Conservation (phyloP, 169 alveolate genomes). For the Eimeria mitis region DNA sequence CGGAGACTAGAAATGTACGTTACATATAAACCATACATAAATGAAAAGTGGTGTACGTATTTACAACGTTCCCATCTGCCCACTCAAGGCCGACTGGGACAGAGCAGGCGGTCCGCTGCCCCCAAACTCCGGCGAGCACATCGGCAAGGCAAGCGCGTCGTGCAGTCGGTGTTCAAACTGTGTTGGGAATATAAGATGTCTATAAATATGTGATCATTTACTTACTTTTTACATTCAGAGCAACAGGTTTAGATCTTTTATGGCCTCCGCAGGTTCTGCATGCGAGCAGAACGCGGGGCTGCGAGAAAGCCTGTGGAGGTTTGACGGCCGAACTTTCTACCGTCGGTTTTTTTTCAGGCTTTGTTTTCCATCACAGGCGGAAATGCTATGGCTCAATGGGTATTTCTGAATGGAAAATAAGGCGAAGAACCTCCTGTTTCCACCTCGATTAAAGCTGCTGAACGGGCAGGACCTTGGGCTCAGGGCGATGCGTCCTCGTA, state of each 20-base stretch:
- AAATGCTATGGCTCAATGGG: not conserved
- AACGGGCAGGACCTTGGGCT: not conserved
- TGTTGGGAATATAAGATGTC: not conserved
- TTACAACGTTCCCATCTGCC: not conserved
- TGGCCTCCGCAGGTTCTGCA: not conserved
- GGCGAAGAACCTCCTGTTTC: not conserved
- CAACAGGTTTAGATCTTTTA: not conserved
- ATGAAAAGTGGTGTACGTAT: not conserved
- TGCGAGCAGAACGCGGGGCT: conserved; percentile 46
- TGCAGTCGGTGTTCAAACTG: not conserved
- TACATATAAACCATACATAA: not conserved
- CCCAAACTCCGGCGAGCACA: not conserved
- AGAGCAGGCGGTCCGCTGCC: not conserved
- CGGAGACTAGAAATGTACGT: not conserved
- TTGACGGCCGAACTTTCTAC: not conserved
- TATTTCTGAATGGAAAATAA: not conserved
- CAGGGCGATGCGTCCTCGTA: not conserved
- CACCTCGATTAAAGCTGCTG: not conserved
- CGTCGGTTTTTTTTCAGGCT: not conserved
- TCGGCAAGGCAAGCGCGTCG: not conserved
- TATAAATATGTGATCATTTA: not conserved
- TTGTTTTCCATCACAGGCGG: not conserved
- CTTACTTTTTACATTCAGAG: not conserved
- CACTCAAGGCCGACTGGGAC: not conserved
- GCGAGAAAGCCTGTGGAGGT: not conserved